Conservation (phyloP, 2,329 filamentous ascomycete genomes). For the Trichocomaceae sp. region DNA sequence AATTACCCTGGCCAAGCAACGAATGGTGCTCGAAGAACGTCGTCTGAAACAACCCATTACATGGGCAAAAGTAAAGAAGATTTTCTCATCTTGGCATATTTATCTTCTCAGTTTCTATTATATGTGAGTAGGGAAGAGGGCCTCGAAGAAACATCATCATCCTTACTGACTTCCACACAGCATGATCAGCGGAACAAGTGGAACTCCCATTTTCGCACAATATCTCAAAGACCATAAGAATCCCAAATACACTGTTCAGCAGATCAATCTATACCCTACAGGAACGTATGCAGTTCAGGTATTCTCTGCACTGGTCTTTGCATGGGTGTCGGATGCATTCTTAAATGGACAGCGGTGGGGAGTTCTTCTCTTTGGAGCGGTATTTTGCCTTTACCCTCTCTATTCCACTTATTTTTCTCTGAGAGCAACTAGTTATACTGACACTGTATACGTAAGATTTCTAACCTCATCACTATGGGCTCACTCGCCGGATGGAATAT, state of each 20-base stretch:
- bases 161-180: background rate
- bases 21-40: slow-evolving; percentile 47
- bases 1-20: slow-evolving; percentile 40
- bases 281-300: background rate
- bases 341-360: background rate
- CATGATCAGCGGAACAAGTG: slow-evolving; percentile 4
- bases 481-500: background rate
- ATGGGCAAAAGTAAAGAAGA: slow-evolving; percentile 50
- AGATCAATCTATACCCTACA: background rate
- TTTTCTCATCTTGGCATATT: slow-evolving; percentile 36
- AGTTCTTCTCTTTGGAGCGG: background rate
- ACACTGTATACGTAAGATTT: background rate
- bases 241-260: background rate
- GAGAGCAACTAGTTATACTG: background rate
- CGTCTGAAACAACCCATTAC: slow-evolving; percentile 42
- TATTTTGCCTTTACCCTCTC: background rate
- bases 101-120: slow-evolving; percentile 4
- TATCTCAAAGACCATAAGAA: slow-evolving; percentile 1
- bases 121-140: background rate
- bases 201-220: slow-evolving; percentile 2
- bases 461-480: background rate
- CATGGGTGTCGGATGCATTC: background rate
- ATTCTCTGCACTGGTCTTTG: background rate
- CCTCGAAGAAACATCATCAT: background rate
- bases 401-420: background rate